phyloP scores from a whole-genome alignment of 768 basidiomycete genomes.

The Tulasnella sp. region DNA sequence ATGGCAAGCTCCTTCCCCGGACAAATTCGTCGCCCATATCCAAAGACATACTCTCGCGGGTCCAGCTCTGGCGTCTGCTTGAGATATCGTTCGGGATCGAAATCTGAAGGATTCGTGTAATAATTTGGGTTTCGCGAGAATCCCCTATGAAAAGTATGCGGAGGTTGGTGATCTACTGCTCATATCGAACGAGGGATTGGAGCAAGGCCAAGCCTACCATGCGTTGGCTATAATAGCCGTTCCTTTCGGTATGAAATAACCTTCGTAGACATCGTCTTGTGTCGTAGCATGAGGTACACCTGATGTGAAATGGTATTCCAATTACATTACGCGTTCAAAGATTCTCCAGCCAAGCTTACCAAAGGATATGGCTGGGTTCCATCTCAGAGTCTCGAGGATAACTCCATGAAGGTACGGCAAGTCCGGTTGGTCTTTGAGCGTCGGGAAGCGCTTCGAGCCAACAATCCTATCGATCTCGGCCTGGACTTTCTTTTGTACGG shows the following conservation, averaged over 20 bases:
- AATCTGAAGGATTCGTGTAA: neutral
- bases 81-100: neutral
- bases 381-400: conserved; percentile 46
- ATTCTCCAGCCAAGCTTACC: conserved; percentile 19
- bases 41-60: neutral
- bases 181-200: neutral
- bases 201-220: neutral
- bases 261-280: conserved; percentile 34
- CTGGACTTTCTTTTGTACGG: conserved; percentile 42
- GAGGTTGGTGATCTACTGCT: neutral
- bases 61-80: neutral
- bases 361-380: conserved; percentile 39
- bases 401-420: conserved; percentile 49
- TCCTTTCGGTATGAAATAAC: conserved; percentile 22
- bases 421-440: conserved; percentile 43
- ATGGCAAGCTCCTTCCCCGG: too few species aligned
- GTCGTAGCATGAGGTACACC: conserved; percentile 8
- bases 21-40: neutral
- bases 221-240: neutral
- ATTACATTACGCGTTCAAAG: neutral
- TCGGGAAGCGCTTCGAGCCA: conserved; percentile 45
- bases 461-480: conserved; percentile 48
- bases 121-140: neutral
- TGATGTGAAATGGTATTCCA: neutral
- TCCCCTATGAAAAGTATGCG: too few species aligned